Evolutionary conservation across 768 basidiomycete genomes (phyloP).

Genomic region (Hypholoma fasciculare): DNA sequence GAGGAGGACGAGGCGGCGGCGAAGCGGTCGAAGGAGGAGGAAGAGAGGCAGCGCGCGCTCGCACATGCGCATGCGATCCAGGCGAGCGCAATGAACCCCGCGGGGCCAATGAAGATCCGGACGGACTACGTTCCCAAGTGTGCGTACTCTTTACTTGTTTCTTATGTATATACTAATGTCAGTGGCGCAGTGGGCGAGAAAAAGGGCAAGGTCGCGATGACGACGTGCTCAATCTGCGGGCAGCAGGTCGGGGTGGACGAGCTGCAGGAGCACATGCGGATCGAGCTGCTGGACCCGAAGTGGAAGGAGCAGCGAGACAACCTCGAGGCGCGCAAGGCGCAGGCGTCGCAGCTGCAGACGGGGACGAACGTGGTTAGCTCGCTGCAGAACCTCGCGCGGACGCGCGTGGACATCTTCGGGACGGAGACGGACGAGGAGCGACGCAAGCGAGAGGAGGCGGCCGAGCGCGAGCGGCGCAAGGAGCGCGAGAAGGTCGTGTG

Average conservation of each 20-base stretch:
- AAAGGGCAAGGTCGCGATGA: slow-evolving; percentile 67
- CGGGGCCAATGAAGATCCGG: slow-evolving; percentile 89
- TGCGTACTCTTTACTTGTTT: slow-evolving; percentile 38
- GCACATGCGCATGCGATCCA: slow-evolving; percentile 82
- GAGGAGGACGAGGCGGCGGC: slow-evolving; percentile 65
- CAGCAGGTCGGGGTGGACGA: slow-evolving; percentile 97
- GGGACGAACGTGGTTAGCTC: slow-evolving; percentile 95
- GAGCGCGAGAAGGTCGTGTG: slow-evolving; percentile 96
- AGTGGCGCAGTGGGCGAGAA: slow-evolving; percentile 58
- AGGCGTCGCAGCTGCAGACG: slow-evolving; percentile 83
- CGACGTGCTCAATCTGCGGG: slow-evolving; percentile 92
- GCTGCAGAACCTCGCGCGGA: slow-evolving; percentile 88
- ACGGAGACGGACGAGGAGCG: slow-evolving; percentile 91
- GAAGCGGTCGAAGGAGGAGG: slow-evolving; percentile 68
- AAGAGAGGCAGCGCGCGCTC: slow-evolving; percentile 67
- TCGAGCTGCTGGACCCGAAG: slow-evolving; percentile 94
- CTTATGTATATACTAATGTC: neutral
- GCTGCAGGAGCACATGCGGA: slow-evolving; percentile 96
- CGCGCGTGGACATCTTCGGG: slow-evolving; percentile 98
- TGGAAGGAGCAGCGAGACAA: slow-evolving; percentile 96
- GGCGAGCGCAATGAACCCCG: slow-evolving; percentile 69
- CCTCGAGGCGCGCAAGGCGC: slow-evolving; percentile 87
- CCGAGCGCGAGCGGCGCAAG: slow-evolving; percentile 75
- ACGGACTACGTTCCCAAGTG: slow-evolving; percentile 96
- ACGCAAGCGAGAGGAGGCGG: slow-evolving; percentile 84